Base-by-base conservation (phyloP, 2,329 filamentous ascomycete genomes). In the Ophiostoma perfectum region DNA sequence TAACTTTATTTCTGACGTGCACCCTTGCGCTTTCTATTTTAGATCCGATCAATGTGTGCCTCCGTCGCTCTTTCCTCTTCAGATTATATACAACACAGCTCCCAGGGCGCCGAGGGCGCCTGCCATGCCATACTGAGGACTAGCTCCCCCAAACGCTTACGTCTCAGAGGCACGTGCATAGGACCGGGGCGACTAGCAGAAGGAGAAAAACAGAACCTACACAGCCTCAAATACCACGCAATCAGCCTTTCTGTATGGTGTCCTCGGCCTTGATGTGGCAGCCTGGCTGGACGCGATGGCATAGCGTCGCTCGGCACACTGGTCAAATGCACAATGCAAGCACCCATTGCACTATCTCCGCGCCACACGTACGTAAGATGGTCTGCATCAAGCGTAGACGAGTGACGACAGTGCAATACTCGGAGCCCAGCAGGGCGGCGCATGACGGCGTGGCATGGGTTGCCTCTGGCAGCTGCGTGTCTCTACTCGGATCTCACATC, bases 221-320 rank as follows among this genome's bases (percentile, higher is more conserved):
- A 63, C 60, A 63, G 60, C 60, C 60, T 63, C 60, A 42, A 44
- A 63, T 41, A 41, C 38, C 38, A 63, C 60, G 60, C 60, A 63
- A 63, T 44, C 55, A 8, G 18, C 6, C 60, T 18, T 18, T 11
- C 27, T 60, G 12, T 36, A 52, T 8, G 18, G 27, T 27, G 27
- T 27, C 27, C 1, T 27, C 27, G 27, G 27, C 27, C 27, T 27
- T 2, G 27, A 27, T 27, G 27, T 27, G 27, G 27, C 27, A 27
- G 27, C 27, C 27, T 27, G 27, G 27, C 2, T 27, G 27, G 27
- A 27, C 27, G 27, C 27, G 27, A 27, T 27, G 27, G 27, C 27
- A 27, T 27, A 27, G 27, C 27, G 27, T 27, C 27, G 27, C 27
- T 27, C 27, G 27, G 27, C 14, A 47, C 9, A 45, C 42, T 47